phyloP scores from a whole-genome alignment of 2,329 filamentous ascomycete species.

The Paraphaeosphaeria minitans region DNA sequence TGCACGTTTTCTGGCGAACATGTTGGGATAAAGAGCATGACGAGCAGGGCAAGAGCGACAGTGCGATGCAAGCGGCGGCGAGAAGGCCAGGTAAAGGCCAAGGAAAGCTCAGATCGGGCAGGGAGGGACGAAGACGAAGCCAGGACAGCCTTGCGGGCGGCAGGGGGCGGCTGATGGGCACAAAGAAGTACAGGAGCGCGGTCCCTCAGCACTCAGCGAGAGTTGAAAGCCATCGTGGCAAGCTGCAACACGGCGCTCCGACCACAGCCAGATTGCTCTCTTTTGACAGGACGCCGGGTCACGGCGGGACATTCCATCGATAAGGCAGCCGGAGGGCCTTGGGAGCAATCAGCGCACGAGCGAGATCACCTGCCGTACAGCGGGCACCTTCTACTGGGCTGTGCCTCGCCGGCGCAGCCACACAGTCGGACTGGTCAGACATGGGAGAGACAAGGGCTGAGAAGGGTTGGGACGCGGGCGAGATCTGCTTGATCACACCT shows the following conservation, averaged over 20 bases:
- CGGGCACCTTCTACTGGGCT: constrained; percentile 21
- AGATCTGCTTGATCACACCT: constrained; percentile 15
- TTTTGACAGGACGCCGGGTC: constrained; percentile 29
- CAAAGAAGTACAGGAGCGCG: constrained; percentile 19
- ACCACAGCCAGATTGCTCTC: constrained; percentile 20
- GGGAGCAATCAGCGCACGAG: constrained; percentile 5
- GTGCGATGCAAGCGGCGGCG: constrained; percentile 22
- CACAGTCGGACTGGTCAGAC: constrained; percentile 19
- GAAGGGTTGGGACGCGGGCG: constrained; percentile 17
- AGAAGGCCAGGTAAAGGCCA: constrained; percentile 17
- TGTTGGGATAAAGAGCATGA: constrained; percentile 24
- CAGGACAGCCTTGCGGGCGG: constrained; percentile 22
- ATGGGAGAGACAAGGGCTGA: constrained; percentile 30
- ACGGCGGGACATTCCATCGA: constrained; percentile 30
- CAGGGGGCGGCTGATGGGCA: constrained; percentile 22
- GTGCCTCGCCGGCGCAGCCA: constrained; percentile 17
- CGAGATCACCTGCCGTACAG: constrained; percentile 18
- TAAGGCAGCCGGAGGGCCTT: constrained; percentile 15
- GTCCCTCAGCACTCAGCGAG: constrained; percentile 20
- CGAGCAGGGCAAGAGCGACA: constrained; percentile 12
- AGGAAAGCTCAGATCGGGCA: constrained; percentile 13
- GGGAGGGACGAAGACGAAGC: constrained; percentile 14
- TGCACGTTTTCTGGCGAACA: constrained; percentile 30
- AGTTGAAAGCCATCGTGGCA: constrained; percentile 18
- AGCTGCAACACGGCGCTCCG: constrained; percentile 16